Evolutionary conservation across 768 basidiomycete species (phyloP).

Genomic region (Russula ochroleuca): DNA sequence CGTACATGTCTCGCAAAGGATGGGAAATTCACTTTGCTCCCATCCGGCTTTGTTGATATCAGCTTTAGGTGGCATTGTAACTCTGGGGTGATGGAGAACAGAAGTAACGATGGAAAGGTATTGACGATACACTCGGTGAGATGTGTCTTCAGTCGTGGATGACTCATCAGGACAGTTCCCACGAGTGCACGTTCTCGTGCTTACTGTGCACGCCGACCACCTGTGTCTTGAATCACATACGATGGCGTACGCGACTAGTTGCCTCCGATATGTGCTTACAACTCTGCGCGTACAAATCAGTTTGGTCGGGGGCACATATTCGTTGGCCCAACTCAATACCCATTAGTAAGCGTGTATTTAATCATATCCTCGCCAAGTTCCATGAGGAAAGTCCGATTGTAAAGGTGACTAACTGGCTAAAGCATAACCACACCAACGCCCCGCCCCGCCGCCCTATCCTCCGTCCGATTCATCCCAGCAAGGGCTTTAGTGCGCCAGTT

Average conservation of each 20-base stretch:
- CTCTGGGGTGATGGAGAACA: neutral
- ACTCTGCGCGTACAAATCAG: too few species aligned
- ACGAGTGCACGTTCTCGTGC: too few species aligned
- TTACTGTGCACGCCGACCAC: too few species aligned
- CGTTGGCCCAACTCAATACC: neutral
- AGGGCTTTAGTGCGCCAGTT: slow-evolving; percentile 88
- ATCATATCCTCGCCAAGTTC: neutral
- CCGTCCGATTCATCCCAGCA: slow-evolving; percentile 61
- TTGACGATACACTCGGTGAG: neutral
- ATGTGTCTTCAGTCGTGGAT: too few species aligned
- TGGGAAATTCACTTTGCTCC: slow-evolving; percentile 92
- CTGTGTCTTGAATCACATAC: too few species aligned
- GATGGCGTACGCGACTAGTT: too few species aligned
- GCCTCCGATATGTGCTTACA: too few species aligned
- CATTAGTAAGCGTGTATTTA: neutral
- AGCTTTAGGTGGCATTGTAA: slow-evolving; percentile 67
- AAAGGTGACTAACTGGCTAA: slow-evolving; percentile 37
- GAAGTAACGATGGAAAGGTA: neutral
- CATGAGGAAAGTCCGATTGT: neutral
- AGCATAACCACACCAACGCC: slow-evolving; percentile 96
- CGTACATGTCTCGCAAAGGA: slow-evolving; percentile 90
- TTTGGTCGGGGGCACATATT: neutral
- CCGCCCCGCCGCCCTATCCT: slow-evolving; percentile 53
- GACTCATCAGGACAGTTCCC: too few species aligned
- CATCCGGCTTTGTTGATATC: slow-evolving; percentile 94